Evolutionary conservation across 75 land plant species (phyloP).

Genomic region (Ceratopteris richardii): DNA sequence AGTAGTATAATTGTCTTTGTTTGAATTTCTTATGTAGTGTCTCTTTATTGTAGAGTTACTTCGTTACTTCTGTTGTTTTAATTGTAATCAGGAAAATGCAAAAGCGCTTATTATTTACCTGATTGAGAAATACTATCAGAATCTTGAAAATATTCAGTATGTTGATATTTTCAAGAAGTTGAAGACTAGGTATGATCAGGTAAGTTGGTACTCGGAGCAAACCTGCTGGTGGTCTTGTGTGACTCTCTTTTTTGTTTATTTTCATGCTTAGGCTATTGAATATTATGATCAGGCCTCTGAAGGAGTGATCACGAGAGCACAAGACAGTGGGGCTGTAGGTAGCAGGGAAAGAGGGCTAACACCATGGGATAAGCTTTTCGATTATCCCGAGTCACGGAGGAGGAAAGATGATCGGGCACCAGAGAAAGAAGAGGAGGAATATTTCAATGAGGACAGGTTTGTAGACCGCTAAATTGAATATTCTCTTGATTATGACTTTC

Average conservation of each 20-base stretch:
- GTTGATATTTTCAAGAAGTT: constrained; percentile 51
- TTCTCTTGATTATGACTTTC: background rate
- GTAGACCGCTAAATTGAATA: background rate
- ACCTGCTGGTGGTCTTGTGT: constrained; percentile 2
- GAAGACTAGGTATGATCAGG: constrained; percentile 93
- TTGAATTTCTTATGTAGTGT: no score
- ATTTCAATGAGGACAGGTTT: constrained; percentile 81
- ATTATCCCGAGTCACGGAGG: constrained; percentile 44
- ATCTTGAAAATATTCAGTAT: constrained; percentile 52
- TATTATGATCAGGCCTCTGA: constrained; percentile 17
- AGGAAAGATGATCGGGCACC: constrained; percentile 66
- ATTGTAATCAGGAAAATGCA: constrained; percentile 52
- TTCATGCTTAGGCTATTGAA: no score
- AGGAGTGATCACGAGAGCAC: constrained; percentile 10
- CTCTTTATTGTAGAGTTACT: no score
- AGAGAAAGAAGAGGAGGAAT: constrained; percentile 95
- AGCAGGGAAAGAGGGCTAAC: constrained; percentile 12
- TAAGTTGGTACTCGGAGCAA: constrained; percentile 22
- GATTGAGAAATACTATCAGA: constrained; percentile 59
- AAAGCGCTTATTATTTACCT: constrained; percentile 57
- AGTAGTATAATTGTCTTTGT: no score
- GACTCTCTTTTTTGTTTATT: background rate
- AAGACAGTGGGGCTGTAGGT: constrained; percentile 18
- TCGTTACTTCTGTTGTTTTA: no score
- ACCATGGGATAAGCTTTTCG: constrained; percentile 14